Evolutionary conservation across 805 yeast species (phyloP).

Genomic region (Pichia ethanolica): DNA sequence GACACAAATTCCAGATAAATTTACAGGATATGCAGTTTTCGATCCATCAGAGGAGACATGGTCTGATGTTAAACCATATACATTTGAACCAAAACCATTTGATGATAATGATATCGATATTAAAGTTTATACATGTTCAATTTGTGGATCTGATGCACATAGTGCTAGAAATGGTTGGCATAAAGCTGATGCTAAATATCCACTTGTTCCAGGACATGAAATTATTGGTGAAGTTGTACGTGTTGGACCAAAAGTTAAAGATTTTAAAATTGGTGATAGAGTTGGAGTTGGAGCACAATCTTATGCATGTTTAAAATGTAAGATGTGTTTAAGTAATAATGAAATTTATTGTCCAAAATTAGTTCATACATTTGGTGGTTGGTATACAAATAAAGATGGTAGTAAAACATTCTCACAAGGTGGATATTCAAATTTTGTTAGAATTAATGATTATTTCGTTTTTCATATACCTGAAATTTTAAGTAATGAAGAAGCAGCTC

Average conservation of each 20-base stretch:
- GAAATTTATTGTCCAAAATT: conserved; percentile 36
- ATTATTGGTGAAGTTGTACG: conserved; percentile 51
- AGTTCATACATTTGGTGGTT: conserved; percentile 30
- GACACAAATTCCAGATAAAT: conserved; percentile 26
- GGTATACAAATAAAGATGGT: conserved; percentile 24
- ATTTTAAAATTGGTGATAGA: conserved; percentile 57
- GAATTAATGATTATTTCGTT: conserved; percentile 56
- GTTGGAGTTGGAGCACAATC: conserved; percentile 77
- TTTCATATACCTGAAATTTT: conserved; percentile 55
- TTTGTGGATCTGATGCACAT: conserved; percentile 60
- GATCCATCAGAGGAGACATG: conserved; percentile 27
- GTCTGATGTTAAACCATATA: conserved; percentile 25
- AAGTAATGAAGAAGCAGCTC: conserved; percentile 52
- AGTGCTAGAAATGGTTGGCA: conserved; percentile 44
- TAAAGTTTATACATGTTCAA: conserved; percentile 37
- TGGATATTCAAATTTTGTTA: conserved; percentile 61
- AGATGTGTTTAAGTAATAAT: conserved; percentile 46
- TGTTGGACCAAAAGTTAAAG: conserved; percentile 50
- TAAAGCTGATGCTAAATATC: conserved; percentile 22
- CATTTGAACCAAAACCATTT: conserved; percentile 31
- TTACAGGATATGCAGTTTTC: conserved; percentile 32
- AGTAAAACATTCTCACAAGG: conserved; percentile 40
- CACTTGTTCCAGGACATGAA: conserved; percentile 53
- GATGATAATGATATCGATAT: conserved; percentile 38
- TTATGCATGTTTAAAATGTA: conserved; percentile 51